Conservation (phyloP, 108 stramenopile genomes). For the Epithemia pelagica region DNA sequence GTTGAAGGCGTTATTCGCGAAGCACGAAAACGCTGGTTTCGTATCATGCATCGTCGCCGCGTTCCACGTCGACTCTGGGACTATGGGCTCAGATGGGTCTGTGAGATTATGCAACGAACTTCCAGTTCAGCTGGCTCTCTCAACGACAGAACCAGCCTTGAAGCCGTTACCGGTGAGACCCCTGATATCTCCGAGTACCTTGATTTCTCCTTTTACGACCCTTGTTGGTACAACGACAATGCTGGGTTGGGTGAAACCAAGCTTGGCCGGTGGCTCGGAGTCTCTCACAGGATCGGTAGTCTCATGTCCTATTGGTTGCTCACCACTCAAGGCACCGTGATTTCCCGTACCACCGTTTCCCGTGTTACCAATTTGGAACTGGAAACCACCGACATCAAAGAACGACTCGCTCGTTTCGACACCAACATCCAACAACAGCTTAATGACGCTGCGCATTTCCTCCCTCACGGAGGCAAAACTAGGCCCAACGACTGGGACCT, state of each 20-base stretch:
- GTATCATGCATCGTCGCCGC: background rate
- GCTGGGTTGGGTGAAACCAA: background rate
- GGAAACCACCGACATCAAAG: too few species aligned
- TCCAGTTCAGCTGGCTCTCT: background rate
- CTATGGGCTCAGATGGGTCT: conserved; percentile 10
- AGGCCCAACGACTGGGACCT: too few species aligned
- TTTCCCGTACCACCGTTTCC: conserved; percentile 20
- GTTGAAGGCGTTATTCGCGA: too few species aligned
- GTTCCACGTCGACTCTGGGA: conserved; percentile 25
- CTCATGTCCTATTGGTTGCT: conserved; percentile 28
- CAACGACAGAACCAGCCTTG: conserved; percentile 5
- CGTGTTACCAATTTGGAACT: too few species aligned
- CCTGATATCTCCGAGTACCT: conserved; percentile 33
- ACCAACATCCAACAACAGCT: too few species aligned
- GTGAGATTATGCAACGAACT: conserved; percentile 14
- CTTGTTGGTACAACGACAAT: conserved; percentile 25
- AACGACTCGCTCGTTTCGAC: too few species aligned
- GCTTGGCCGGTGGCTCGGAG: conserved; percentile 21
- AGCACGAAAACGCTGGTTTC: too few species aligned
- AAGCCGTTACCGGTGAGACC: conserved; percentile 24
- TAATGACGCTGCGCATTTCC: too few species aligned
- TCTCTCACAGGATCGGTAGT: conserved; percentile 17
- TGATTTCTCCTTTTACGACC: conserved; percentile 37
- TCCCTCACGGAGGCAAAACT: too few species aligned
- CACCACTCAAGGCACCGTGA: conserved; percentile 5